A percentile compares a stretch with the other conserved stretches of the same genome.
These are phyloP conservation scores for Podospora conica DNA, from an alignment of 495 filamentous ascomycete genomes.

Conservation along the genomic window DNA sequence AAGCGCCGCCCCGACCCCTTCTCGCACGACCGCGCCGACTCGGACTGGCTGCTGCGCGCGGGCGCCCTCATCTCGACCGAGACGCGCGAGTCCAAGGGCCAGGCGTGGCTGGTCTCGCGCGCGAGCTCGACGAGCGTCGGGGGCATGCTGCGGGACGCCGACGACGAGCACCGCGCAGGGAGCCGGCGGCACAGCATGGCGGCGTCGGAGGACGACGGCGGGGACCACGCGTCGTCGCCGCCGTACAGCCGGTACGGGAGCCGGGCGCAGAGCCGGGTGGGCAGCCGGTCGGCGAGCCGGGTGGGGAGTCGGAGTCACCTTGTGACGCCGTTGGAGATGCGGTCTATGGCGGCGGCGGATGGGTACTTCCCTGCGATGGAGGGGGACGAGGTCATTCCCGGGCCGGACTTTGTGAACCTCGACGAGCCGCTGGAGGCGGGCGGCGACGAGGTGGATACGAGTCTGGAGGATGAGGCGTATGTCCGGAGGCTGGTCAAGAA, in stretches of 20 bases:
- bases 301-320: conserved; percentile 35
- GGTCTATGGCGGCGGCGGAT: conserved; percentile 13
- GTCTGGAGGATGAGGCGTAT: conserved; percentile 46
- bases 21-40: conserved; percentile 37
- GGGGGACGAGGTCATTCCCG: conserved; percentile 30
- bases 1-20: conserved; percentile 10
- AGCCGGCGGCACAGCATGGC: conserved; percentile 31
- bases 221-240: conserved; percentile 25
- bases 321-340: conserved; percentile 31
- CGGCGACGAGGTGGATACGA: conserved; percentile 29
- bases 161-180: conserved; percentile 38
- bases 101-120: conserved; percentile 69
- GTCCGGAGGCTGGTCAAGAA: conserved; percentile 49
- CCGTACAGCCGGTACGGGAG: conserved; percentile 37
- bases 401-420: conserved; percentile 56
- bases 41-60: conserved; percentile 70
- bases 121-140: conserved; percentile 65
- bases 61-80: conserved; percentile 65
- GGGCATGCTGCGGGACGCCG: conserved; percentile 39
- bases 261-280: conserved; percentile 39
- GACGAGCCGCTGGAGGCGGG: conserved; percentile 43
- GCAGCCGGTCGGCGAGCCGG: conserved; percentile 24
- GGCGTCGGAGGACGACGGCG: conserved; percentile 26
- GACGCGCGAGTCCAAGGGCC: conserved; percentile 69
- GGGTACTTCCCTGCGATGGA: conserved; percentile 18